These are phyloP conservation scores for Wilhelminamyces savonicus DNA, from an alignment of 805 yeast species.

Conservation along the genomic window DNA sequence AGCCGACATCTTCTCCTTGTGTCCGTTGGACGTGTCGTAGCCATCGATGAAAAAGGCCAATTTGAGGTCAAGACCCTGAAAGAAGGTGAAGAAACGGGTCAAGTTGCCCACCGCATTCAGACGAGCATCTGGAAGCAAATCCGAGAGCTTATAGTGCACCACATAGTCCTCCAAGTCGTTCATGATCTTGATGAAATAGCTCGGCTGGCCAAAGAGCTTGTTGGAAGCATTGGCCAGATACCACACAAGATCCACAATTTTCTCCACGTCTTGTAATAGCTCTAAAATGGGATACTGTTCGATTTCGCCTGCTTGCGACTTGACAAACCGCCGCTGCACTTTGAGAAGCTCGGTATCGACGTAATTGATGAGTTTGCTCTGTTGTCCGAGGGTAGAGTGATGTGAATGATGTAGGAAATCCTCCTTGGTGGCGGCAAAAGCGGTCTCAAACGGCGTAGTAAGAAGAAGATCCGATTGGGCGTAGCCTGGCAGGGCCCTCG, in stretches of 20 bases:
- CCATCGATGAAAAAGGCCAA: constrained; percentile 23
- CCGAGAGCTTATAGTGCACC: constrained; percentile 22
- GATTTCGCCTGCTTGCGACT: constrained; percentile 27
- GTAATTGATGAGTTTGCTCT: constrained; percentile 35
- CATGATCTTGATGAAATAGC: constrained; percentile 55
- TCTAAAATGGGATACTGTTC: constrained; percentile 18
- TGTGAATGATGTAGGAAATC: too few species aligned
- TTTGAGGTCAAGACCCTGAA: constrained; percentile 31
- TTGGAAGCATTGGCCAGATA: constrained; percentile 37
- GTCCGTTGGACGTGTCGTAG: constrained; percentile 17
- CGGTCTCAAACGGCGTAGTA: background rate
- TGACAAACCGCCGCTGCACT: constrained; percentile 28
- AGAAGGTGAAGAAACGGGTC: constrained; percentile 17
- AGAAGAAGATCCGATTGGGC: too few species aligned
- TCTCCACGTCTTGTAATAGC: constrained; percentile 40
- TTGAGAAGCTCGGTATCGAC: constrained; percentile 8
- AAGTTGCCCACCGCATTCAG: constrained; percentile 6
- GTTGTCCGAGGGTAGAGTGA: constrained; percentile 39
- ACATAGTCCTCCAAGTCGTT: constrained; percentile 64
- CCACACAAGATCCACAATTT: constrained; percentile 55
- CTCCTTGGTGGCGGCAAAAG: too few species aligned
- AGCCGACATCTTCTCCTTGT: constrained; percentile 24
- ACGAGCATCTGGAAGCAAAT: background rate
- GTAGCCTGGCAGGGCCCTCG: too few species aligned
- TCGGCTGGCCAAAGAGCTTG: constrained; percentile 51